Evolutionary conservation across 176 grass and related monocot genomes (phyloP), one percentile per base, ranked within the genome.

Genomic region (Triticum turgidum): DNA sequence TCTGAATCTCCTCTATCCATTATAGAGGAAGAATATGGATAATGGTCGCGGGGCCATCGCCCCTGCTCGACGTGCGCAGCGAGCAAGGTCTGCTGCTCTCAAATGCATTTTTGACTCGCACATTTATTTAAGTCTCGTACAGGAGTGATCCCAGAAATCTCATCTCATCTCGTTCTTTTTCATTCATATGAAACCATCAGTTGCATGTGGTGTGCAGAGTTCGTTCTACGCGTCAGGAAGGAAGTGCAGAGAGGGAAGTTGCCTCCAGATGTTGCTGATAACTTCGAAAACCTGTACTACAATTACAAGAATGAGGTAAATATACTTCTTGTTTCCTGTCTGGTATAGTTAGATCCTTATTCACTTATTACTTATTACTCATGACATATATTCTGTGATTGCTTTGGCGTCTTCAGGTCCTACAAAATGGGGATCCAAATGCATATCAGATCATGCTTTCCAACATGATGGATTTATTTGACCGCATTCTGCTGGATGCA

Each of bases 231-330:
- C 80, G 78, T 98, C 79, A 89, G 90, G 64, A 96, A 89, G 49
- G 83, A 88, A 78, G 79, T 95, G 65, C 88, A 98, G 37, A 82
- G 69, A 73, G 87, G 88, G 77, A 95, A 87, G 47, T 51, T 98
- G 56, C 89, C 92, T 66, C 72, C 90, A 64, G 96, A 96, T 84
- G 83, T 96, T 68, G 88, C 91, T 61, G 52, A 51, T 64, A 87
- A 52, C 17, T 87, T 98, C 29, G 80, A 98, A 90, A 90, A 94
- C 63, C 88, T 98, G 6, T 98, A 89, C 65, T 91, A 30, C 79
- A 98, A 87, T 72, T 98, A 96, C 81, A 80, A 87, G 82, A 87
- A 92, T 30, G 96, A 90, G 15, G 93, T 98, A 94, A 78, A 69
- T 69, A 22, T 32, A 3, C 35, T 17, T 1, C 14, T 17, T 78